Percentiles rank a stretch among this genome's conserved stretches.
phyloP scores from a whole-genome alignment of 2,329 filamentous ascomycete genomes.

The Aschersonia sp. region DNA sequence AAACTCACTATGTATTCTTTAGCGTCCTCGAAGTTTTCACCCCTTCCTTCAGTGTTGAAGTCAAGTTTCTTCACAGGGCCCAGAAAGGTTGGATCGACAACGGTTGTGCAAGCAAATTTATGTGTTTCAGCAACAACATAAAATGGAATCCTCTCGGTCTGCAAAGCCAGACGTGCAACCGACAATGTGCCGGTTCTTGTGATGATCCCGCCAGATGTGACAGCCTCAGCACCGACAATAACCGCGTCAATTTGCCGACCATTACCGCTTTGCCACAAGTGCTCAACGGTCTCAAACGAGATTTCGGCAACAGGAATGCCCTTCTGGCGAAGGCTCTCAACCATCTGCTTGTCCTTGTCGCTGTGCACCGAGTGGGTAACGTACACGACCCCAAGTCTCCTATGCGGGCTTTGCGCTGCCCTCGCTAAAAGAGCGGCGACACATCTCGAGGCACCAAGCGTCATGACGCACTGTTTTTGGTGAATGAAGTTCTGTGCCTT shows the following conservation, averaged over 20 bases:
- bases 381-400: constrained; percentile 76
- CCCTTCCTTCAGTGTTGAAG: no score
- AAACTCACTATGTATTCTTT: no score
- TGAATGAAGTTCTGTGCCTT: constrained; percentile 66
- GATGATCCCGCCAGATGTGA: constrained; percentile 86
- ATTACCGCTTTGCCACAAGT: constrained; percentile 27
- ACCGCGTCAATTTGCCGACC: constrained; percentile 44
- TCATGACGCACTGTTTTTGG: constrained; percentile 72
- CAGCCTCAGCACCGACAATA: constrained; percentile 63
- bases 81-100: no score
- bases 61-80: no score
- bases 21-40: no score
- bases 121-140: constrained; percentile 92
- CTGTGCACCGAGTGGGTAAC: constrained; percentile 42
- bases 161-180: constrained; percentile 65
- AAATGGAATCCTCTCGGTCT: constrained; percentile 52
- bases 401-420: constrained; percentile 43
- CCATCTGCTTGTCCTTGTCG: constrained; percentile 55
- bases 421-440: constrained; percentile 64
- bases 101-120: constrained; percentile 62
- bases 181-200: constrained; percentile 77
- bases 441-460: constrained; percentile 76
- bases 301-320: constrained; percentile 65
- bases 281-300: constrained; percentile 53
- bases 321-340: constrained; percentile 53